phyloP scores from a whole-genome alignment of 331 rosid genomes.

The Spiraea crenata region DNA sequence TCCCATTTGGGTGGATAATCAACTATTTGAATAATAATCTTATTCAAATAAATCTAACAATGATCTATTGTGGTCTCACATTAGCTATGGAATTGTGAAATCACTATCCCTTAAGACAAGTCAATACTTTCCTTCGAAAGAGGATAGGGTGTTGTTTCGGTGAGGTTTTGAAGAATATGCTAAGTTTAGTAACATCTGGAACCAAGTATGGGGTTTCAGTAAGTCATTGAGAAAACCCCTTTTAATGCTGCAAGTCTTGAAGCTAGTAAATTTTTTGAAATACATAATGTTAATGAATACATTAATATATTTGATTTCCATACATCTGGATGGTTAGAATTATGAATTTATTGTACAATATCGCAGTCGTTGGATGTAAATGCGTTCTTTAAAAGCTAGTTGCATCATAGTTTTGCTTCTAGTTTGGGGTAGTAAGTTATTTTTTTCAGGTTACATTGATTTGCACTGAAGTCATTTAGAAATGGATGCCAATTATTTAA shows the following conservation, averaged over 20 bases:
- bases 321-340: background rate
- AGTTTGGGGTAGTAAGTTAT: background rate
- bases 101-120: background rate
- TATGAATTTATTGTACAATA: too few species aligned
- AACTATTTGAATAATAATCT: too few species aligned
- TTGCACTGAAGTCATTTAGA: background rate
- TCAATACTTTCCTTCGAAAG: background rate
- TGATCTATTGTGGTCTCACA: background rate
- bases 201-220: background rate
- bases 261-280: background rate
- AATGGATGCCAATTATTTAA: background rate
- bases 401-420: background rate
- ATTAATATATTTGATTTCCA: background rate
- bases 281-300: too few species aligned
- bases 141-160: background rate
- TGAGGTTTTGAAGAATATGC: background rate
- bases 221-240: background rate
- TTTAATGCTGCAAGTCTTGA: too few species aligned
- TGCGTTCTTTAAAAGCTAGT: background rate
- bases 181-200: background rate
- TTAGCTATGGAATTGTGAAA: background rate
- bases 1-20: too few species aligned
- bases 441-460: constrained; percentile 1
- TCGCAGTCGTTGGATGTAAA: background rate
- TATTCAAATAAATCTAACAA: too few species aligned